Conservation (phyloP, 495 filamentous ascomycete genomes). For the Talaromyces borbonicus region DNA sequence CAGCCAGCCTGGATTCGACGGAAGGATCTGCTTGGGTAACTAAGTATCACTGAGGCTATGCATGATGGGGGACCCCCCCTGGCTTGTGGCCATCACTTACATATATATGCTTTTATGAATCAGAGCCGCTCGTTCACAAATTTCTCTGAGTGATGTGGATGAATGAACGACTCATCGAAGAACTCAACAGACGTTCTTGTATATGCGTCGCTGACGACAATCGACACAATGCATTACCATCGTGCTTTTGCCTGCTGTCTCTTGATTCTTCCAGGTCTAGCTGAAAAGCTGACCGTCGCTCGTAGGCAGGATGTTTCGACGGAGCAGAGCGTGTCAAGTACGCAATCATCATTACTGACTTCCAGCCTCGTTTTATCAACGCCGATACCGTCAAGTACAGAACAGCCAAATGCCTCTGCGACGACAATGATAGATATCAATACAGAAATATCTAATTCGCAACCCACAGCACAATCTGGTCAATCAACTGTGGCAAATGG, state of each 20-base stretch:
- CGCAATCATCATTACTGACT: background rate
- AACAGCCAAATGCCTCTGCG: background rate
- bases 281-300: background rate
- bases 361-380: background rate
- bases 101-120: background rate
- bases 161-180: too few species aligned
- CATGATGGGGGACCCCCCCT: background rate
- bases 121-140: background rate
- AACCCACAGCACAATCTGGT: background rate
- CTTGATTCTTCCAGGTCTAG: background rate
- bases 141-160: too few species aligned
- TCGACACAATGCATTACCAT: background rate
- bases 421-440: conserved; percentile 6
- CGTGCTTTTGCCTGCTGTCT: background rate
- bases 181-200: too few species aligned
- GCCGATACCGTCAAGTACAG: background rate
- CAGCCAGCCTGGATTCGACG: too few species aligned
- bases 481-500: background rate
- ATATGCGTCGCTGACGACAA: background rate
- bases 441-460: conserved; percentile 4
- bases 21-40: too few species aligned
- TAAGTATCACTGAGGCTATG: too few species aligned
- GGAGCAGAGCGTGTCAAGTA: background rate
- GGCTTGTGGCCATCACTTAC: background rate
- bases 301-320: conserved; percentile 5